These are phyloP conservation scores for Gentiana dahurica DNA, from an alignment of 257 asterid genomes.

Conservation along the genomic window DNA sequence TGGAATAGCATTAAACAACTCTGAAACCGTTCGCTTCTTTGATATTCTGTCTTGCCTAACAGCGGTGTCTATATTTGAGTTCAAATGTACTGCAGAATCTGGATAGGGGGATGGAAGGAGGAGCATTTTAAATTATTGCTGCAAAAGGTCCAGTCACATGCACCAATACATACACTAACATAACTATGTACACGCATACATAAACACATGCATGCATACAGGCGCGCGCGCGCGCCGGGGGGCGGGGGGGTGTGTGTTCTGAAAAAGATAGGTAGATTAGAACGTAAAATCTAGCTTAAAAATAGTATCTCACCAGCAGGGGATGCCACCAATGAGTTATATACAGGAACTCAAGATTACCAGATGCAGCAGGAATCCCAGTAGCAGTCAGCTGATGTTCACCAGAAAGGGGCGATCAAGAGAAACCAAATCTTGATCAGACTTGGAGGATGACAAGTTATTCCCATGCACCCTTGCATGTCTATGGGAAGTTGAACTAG, in stretches of 20 bases:
- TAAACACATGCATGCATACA: too few species aligned
- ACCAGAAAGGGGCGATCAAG: conserved; percentile 54
- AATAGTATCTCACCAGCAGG: conserved; percentile 52
- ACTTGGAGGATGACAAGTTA: conserved; percentile 55
- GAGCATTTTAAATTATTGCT: neutral
- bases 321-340: conserved; percentile 47
- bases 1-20: conserved; percentile 60
- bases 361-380: conserved; percentile 35
- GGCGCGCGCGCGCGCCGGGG: too few species aligned
- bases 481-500: conserved; percentile 37
- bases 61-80: conserved; percentile 30
- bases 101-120: conserved; percentile 33
- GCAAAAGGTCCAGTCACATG: neutral
- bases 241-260: too few species aligned
- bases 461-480: conserved; percentile 46
- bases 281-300: neutral
- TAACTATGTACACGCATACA: too few species aligned
- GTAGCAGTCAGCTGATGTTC: conserved; percentile 43
- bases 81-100: conserved; percentile 37
- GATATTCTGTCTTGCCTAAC: conserved; percentile 34
- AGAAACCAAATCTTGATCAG: conserved; percentile 82
- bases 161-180: too few species aligned
- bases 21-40: conserved; percentile 68
- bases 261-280: neutral
- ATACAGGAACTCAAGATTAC: conserved; percentile 35